Percentiles rank a stretch among this genome's conserved stretches.
Conservation (phyloP, 257 asterid genomes). For the Cynanchum wilfordii region DNA sequence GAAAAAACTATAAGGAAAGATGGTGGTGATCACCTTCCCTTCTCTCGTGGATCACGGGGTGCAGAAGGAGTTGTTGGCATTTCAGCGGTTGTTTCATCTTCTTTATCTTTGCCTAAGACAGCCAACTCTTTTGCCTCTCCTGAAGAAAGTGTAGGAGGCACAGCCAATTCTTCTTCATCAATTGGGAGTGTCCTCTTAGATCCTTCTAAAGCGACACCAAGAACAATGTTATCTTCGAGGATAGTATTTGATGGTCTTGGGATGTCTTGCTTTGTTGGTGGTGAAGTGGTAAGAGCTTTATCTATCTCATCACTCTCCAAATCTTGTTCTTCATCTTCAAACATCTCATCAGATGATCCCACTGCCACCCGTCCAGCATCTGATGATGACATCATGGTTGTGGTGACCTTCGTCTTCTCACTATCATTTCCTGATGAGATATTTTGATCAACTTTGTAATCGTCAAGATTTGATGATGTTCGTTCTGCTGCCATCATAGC, state of each 20-base stretch:
- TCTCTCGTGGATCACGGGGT: slow-evolving; percentile 23
- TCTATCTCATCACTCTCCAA: slow-evolving; percentile 10
- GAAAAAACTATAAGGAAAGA: neutral
- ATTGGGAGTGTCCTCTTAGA: slow-evolving; percentile 34
- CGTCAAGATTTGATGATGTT: slow-evolving; percentile 7
- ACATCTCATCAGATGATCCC: neutral
- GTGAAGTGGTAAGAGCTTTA: slow-evolving; percentile 1
- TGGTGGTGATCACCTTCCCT: slow-evolving; percentile 9
- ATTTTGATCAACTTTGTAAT: slow-evolving; percentile 2
- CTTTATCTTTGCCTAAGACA: slow-evolving; percentile 23
- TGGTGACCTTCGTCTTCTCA: slow-evolving; percentile 5
- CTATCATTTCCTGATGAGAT: slow-evolving; percentile 15
- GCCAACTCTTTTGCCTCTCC: slow-evolving; percentile 27
- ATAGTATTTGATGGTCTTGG: slow-evolving; percentile 20
- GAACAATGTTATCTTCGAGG: slow-evolving; percentile 31
- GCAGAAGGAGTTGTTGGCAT: slow-evolving; percentile 17
- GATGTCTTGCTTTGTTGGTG: slow-evolving; percentile 21
- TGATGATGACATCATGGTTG: neutral
- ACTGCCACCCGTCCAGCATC: slow-evolving; percentile 8
- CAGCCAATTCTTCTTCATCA: slow-evolving; percentile 26
- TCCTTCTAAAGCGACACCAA: slow-evolving; percentile 35
- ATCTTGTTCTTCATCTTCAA: slow-evolving; percentile 7
- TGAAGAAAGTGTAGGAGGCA: slow-evolving; percentile 11
- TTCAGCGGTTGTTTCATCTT: slow-evolving; percentile 21
- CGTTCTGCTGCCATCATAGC: slow-evolving; percentile 19